Percentiles rank a stretch among this genome's conserved stretches.
phyloP scores from a whole-genome alignment of 2,329 filamentous ascomycete genomes.

The Neospermospora avenae region DNA sequence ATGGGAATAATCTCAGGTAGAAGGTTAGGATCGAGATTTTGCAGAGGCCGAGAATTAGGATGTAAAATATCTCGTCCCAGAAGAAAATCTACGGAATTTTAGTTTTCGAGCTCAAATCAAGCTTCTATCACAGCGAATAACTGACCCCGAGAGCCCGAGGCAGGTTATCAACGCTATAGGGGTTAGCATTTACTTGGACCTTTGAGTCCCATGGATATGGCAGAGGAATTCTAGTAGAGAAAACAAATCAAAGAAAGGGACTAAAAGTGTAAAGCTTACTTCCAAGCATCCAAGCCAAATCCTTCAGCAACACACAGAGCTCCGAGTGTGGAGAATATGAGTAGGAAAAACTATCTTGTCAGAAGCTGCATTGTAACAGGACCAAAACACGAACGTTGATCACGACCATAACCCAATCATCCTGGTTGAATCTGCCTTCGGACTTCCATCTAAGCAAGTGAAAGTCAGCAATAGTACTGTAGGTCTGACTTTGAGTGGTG shows the following conservation, averaged over 20 bases:
- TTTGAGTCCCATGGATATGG: no score
- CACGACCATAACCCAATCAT: slow-evolving; percentile 10
- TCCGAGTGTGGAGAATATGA: background rate
- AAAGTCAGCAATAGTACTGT: background rate
- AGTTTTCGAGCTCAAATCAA: no score
- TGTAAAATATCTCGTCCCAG: slow-evolving; percentile 4
- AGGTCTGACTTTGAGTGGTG: background rate
- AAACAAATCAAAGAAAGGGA: background rate
- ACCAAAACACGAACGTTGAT: background rate
- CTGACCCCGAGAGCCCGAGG: background rate
- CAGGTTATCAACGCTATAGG: background rate
- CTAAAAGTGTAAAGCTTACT: background rate
- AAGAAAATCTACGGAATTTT: background rate
- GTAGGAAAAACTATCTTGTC: background rate
- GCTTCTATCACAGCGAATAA: background rate
- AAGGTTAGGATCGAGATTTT: slow-evolving; percentile 10
- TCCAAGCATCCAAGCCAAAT: background rate
- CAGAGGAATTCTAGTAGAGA: background rate
- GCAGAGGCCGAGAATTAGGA: slow-evolving; percentile 3
- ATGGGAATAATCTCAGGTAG: slow-evolving; percentile 9
- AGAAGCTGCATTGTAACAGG: background rate
- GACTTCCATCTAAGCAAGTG: background rate
- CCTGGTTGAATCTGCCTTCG: slow-evolving; percentile 1
- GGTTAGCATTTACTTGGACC: no score
- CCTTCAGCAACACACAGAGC: background rate